These are phyloP conservation scores for Camptophora hylomeconis DNA, from an alignment of 2,329 filamentous ascomycete genomes.

Conservation along the genomic window DNA sequence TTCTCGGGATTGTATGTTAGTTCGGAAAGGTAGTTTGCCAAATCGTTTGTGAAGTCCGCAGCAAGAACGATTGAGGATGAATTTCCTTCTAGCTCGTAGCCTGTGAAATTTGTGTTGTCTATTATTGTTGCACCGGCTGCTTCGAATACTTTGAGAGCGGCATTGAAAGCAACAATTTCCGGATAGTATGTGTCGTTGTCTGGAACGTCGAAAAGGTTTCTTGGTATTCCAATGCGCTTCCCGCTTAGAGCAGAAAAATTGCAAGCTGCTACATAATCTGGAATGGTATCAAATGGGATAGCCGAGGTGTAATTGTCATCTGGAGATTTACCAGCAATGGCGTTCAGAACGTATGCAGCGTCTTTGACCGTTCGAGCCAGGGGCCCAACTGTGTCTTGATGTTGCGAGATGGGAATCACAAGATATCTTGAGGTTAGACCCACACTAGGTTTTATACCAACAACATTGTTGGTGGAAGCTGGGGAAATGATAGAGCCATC, in stretches of 20 bases:
- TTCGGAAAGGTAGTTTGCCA: conserved; percentile 42
- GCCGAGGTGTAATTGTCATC: conserved; percentile 46
- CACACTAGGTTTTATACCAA: conserved; percentile 56
- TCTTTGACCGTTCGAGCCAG: conserved; percentile 47
- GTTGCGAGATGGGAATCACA: conserved; percentile 48
- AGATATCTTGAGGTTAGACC: conserved; percentile 48
- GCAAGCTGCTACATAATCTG: conserved; percentile 50
- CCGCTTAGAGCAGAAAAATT: conserved; percentile 39
- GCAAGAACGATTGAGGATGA: conserved; percentile 32
- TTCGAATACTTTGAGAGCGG: conserved; percentile 38
- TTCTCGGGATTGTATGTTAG: conserved; percentile 46
- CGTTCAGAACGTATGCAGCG: conserved; percentile 43
- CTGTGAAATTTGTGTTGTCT: conserved; percentile 46
- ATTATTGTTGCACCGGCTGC: conserved; percentile 48
- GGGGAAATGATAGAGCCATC: conserved; percentile 52
- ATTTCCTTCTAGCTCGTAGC: conserved; percentile 33
- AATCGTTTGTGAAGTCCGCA: conserved; percentile 46
- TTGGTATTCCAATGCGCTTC: conserved; percentile 51
- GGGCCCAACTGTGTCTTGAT: conserved; percentile 28
- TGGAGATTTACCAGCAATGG: conserved; percentile 42
- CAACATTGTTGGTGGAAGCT: conserved; percentile 42
- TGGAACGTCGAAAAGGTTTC: conserved; percentile 39
- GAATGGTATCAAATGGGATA: conserved; percentile 41
- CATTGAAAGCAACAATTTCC: too few species aligned
- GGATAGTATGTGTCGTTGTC: conserved; percentile 41